These are phyloP conservation scores for Rhododendron griersonianum DNA, from an alignment of 148 eudicot genomes.

Conservation along the genomic window DNA sequence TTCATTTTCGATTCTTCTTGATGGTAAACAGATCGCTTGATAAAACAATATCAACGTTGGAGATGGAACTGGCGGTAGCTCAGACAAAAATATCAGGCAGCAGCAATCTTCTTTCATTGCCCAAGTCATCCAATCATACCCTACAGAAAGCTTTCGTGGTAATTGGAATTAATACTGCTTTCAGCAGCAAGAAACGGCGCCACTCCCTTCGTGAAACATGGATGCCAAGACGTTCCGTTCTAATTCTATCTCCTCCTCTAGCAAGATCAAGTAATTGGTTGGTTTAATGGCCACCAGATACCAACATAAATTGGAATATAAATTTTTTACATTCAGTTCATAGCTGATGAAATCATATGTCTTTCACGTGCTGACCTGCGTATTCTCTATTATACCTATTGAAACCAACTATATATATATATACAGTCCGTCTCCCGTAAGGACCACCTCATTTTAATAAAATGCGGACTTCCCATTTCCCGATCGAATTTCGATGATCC, in stretches of 20 bases:
- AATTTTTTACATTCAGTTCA: background rate
- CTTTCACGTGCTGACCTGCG: background rate
- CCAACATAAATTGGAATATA: background rate
- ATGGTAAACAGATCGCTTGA: conserved; percentile 45
- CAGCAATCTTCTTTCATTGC: conserved; percentile 2
- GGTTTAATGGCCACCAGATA: background rate
- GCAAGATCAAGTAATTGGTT: background rate
- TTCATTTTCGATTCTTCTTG: background rate
- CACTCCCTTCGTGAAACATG: conserved; percentile 73
- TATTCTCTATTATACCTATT: background rate
- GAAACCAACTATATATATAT: background rate
- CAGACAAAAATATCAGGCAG: conserved; percentile 28
- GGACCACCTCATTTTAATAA: too few relatives aligned
- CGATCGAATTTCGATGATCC: too few relatives aligned
- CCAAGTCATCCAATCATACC: conserved; percentile 20
- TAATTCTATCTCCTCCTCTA: background rate
- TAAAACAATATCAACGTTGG: conserved; percentile 51
- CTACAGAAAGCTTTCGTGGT: conserved; percentile 54
- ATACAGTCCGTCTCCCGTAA: too few relatives aligned
- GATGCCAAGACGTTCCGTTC: conserved; percentile 66
- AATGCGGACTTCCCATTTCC: too few relatives aligned
- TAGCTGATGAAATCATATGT: background rate
- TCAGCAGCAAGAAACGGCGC: conserved; percentile 78
- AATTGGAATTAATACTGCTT: conserved; percentile 77
- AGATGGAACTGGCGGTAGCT: conserved; percentile 45